Conservation (phyloP, 306 rosid genomes). For the Cucurbita moschata region DNA sequence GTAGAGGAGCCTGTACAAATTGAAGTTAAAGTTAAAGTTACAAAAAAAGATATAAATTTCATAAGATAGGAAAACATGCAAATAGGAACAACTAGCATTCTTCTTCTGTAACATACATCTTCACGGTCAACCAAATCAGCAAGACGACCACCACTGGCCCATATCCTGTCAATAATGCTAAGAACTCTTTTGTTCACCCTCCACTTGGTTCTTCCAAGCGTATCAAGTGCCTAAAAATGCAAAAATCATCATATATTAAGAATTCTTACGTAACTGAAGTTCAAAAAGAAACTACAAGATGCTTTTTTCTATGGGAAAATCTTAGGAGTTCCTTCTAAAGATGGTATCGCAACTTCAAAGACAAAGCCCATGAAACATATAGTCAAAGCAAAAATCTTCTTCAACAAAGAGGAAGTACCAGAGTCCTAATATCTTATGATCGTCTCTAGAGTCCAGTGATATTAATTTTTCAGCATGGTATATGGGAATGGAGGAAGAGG, state of each 20-base stretch:
- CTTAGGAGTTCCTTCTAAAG: neutral
- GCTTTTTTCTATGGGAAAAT: neutral
- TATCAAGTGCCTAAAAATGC: conserved; percentile 59
- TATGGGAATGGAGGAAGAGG: neutral
- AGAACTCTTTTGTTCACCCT: conserved; percentile 69
- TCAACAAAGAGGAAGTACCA: neutral
- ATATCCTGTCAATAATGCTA: conserved; percentile 65
- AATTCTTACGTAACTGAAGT: neutral
- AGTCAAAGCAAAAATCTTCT: neutral
- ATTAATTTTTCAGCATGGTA: neutral
- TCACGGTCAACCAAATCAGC: conserved; percentile 70
- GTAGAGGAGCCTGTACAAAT: conserved; percentile 45
- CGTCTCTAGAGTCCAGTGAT: neutral
- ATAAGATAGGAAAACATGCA: neutral
- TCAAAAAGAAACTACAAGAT: neutral
- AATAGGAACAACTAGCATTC: conserved; percentile 4
- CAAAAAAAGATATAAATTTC: neutral
- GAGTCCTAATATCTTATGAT: neutral
- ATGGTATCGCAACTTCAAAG: neutral
- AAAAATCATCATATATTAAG: neutral
- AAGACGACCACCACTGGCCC: conserved; percentile 82
- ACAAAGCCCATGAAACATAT: neutral
- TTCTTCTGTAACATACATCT: conserved; percentile 41
- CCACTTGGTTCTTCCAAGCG: conserved; percentile 88
- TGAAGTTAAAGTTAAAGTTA: neutral